These are phyloP conservation scores for Pittosporum tobira DNA, from an alignment of 129 eudicot genomes.

Conservation along the genomic window DNA sequence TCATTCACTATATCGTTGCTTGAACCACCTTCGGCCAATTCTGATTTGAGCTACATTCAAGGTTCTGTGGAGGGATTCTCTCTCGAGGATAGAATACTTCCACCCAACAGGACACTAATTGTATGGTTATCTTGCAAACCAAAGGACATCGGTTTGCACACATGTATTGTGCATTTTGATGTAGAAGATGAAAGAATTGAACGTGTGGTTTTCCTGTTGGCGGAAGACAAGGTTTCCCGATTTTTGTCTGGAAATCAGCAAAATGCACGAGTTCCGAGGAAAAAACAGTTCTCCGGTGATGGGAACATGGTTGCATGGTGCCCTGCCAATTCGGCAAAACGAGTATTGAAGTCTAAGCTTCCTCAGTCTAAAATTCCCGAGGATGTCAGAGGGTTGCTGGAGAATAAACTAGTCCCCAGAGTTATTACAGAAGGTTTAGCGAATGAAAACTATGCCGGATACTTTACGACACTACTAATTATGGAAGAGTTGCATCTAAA, in stretches of 20 bases:
- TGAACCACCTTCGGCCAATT: background rate
- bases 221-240: background rate
- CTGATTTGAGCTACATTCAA: background rate
- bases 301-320: background rate
- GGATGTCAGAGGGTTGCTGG: background rate
- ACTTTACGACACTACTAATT: background rate
- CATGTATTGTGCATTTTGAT: background rate
- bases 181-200: background rate
- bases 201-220: background rate
- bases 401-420: background rate
- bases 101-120: background rate
- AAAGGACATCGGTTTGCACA: constrained; percentile 1
- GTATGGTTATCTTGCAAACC: constrained; percentile 1
- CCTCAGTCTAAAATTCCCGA: background rate
- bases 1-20: background rate
- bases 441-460: background rate
- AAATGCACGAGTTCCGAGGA: background rate
- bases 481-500: background rate
- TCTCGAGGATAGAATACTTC: constrained; percentile 3
- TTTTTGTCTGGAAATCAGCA: background rate
- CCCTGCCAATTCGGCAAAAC: background rate
- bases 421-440: background rate
- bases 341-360: background rate
- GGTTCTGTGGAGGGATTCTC: background rate
- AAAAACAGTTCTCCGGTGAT: background rate